phyloP scores from a whole-genome alignment of 2,329 filamentous ascomycete species.

The Penicillium polonicum region DNA sequence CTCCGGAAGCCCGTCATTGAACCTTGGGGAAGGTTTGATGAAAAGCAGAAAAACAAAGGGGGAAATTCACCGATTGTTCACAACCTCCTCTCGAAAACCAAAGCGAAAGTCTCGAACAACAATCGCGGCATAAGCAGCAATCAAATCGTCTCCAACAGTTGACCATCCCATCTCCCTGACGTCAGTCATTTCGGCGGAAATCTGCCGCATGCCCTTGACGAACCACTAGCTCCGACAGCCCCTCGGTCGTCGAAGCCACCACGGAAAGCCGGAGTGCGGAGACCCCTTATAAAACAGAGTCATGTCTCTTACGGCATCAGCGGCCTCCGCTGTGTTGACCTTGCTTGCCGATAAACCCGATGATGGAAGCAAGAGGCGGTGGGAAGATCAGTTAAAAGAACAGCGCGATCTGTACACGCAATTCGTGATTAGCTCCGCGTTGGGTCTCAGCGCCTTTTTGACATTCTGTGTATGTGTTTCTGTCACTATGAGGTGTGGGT shows the following conservation, averaged over 20 bases:
- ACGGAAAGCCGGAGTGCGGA: background rate
- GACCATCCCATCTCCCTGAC: constrained; percentile 20
- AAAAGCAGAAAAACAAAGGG: constrained; percentile 6
- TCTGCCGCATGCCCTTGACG: constrained; percentile 9
- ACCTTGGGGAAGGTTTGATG: background rate
- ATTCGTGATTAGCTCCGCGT: constrained; percentile 43
- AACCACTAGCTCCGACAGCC: constrained; percentile 9
- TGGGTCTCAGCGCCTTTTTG: constrained; percentile 47
- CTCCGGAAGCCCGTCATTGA: constrained; percentile 2
- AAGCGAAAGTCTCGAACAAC: background rate
- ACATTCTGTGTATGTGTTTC: constrained; percentile 45
- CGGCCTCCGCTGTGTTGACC: constrained; percentile 24
- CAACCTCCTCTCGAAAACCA: background rate
- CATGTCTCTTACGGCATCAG: constrained; percentile 35
- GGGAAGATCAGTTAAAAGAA: constrained; percentile 33
- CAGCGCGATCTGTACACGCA: constrained; percentile 47
- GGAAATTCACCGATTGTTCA: background rate
- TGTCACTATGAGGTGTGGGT: background rate
- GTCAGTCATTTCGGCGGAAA: constrained; percentile 23
- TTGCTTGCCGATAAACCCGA: constrained; percentile 21
- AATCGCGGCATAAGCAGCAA: background rate
- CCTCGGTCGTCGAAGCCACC: constrained; percentile 5
- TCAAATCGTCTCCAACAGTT: background rate
- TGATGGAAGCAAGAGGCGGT: constrained; percentile 22
- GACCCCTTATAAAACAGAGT: background rate